phyloP scores from a whole-genome alignment of 2,329 filamentous ascomycete genomes.

The Dactylellina leptospora region DNA sequence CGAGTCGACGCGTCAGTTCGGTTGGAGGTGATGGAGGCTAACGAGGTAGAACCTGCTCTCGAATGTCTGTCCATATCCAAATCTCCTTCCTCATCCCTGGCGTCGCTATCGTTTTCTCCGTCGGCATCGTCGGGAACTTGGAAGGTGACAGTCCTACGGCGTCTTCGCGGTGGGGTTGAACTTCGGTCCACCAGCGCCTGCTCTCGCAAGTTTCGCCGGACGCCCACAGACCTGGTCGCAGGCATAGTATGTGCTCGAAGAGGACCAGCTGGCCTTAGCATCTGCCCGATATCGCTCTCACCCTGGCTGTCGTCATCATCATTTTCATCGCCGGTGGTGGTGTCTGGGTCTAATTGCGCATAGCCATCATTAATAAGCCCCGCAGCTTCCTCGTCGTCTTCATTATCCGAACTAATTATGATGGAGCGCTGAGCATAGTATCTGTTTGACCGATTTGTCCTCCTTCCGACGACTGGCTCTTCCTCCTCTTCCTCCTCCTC shows the following conservation, averaged over 20 bases:
- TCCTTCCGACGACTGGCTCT: conserved; percentile 54
- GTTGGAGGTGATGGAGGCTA: conserved; percentile 53
- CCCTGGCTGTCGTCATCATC: conserved; percentile 54
- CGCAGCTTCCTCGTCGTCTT: conserved; percentile 54
- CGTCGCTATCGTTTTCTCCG: conserved; percentile 49
- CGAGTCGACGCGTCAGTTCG: conserved; percentile 50
- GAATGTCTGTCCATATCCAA: conserved; percentile 54
- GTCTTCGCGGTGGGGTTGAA: conserved; percentile 38
- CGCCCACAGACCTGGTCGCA: neutral
- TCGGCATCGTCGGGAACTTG: conserved; percentile 51
- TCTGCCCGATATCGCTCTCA: conserved; percentile 36
- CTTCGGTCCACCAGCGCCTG: conserved; percentile 22
- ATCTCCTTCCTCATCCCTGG: conserved; percentile 48
- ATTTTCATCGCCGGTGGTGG: conserved; percentile 56
- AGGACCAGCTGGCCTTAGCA: conserved; percentile 38
- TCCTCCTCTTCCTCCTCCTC: conserved; percentile 55
- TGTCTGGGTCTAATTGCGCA: conserved; percentile 54
- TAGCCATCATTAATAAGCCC: conserved; percentile 52
- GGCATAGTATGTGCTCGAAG: conserved; percentile 46
- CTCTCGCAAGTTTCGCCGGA: conserved; percentile 15
- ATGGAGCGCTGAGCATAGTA: conserved; percentile 42
- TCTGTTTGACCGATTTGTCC: conserved; percentile 35
- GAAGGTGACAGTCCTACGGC: conserved; percentile 48
- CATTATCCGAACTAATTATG: conserved; percentile 55
- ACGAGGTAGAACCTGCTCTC: conserved; percentile 54